Conservation (phyloP, 768 basidiomycete species). For the Boletales sp. region DNA sequence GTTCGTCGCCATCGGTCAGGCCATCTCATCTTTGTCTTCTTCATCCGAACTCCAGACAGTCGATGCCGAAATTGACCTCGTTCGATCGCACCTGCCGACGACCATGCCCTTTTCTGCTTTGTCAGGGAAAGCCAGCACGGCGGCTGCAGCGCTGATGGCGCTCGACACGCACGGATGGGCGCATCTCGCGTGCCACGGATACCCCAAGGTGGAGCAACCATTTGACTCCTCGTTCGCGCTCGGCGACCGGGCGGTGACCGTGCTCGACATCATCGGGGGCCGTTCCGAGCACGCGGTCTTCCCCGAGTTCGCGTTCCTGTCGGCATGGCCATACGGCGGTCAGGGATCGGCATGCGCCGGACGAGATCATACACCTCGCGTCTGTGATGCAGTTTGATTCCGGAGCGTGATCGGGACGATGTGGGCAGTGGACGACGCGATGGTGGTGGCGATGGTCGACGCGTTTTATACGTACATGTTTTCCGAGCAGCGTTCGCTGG, state of each 20-base stretch:
- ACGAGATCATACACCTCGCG: constrained; percentile 35
- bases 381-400: constrained; percentile 36
- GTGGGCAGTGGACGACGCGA: constrained; percentile 30
- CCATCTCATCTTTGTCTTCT: constrained; percentile 3
- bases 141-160: constrained; percentile 7
- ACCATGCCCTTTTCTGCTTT: constrained; percentile 13
- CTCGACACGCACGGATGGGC: constrained; percentile 23
- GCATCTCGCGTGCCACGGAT: constrained; percentile 33
- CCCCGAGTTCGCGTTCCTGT: constrained; percentile 30
- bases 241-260: constrained; percentile 15
- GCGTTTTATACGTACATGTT: constrained; percentile 23
- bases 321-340: constrained; percentile 34
- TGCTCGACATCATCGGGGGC: constrained; percentile 22
- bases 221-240: constrained; percentile 26
- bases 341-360: constrained; percentile 19
- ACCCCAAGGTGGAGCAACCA: constrained; percentile 17
- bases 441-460: constrained; percentile 17
- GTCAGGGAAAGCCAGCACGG: constrained; percentile 11
- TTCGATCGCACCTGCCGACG: constrained; percentile 13
- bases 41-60: constrained; percentile 12
- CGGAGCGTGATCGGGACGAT: constrained; percentile 34
- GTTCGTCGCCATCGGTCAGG: constrained; percentile 21
- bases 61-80: constrained; percentile 18
- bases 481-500: no score
- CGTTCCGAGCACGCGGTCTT: not conserved